A percentile compares a stretch with the other conserved stretches of the same genome.
Conservation (phyloP, 805 yeast genomes). For the Metschnikowia corniflorae region DNA sequence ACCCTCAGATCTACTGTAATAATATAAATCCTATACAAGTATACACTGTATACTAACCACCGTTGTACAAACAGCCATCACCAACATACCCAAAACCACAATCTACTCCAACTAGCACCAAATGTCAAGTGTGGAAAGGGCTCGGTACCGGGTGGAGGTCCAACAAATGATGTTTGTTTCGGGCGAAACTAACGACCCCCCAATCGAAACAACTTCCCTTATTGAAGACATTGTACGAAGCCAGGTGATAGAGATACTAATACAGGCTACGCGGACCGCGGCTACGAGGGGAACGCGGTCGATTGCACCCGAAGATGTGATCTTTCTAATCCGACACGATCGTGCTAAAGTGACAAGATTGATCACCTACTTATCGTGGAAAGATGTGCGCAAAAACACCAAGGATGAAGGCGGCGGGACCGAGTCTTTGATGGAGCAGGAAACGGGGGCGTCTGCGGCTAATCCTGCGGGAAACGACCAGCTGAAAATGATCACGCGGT, state of each 20-base stretch:
- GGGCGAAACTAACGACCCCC: constrained; percentile 94
- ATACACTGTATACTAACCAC: too few relatives aligned
- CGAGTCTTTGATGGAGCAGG: constrained; percentile 49
- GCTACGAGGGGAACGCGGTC: constrained; percentile 75
- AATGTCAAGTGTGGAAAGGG: constrained; percentile 34
- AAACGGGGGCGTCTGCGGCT: constrained; percentile 38
- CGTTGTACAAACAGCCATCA: too few relatives aligned
- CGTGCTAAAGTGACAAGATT: constrained; percentile 89
- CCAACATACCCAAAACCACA: too few relatives aligned
- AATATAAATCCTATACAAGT: too few relatives aligned
- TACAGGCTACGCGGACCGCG: constrained; percentile 77
- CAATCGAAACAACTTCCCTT: constrained; percentile 84
- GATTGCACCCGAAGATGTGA: constrained; percentile 88
- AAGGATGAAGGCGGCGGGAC: constrained; percentile 53
- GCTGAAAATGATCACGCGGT: constrained; percentile 43
- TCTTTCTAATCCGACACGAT: constrained; percentile 88
- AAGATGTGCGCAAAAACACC: constrained; percentile 84
- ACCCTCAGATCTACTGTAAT: too few relatives aligned
- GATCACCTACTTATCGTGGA: constrained; percentile 92
- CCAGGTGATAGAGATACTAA: constrained; percentile 82
- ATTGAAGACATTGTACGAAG: constrained; percentile 94
- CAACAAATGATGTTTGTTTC: constrained; percentile 98
- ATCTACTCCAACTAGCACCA: too few relatives aligned
- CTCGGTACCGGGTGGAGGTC: constrained; percentile 85
- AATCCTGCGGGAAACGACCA: constrained; percentile 33